Conservation (phyloP, 1,284 basidiomycete genomes). For the Heliocybe sulcata region DNA sequence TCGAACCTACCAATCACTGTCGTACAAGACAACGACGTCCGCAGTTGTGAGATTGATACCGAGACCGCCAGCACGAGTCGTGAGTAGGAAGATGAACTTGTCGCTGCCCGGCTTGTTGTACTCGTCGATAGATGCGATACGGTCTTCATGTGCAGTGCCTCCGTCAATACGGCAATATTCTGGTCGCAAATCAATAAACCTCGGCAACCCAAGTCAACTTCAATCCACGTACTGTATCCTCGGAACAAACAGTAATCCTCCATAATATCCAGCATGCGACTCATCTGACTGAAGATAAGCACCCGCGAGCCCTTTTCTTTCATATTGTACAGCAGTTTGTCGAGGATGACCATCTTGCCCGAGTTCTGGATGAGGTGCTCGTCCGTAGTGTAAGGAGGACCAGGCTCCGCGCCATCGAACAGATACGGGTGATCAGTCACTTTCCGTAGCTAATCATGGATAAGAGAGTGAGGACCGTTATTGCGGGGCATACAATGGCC, state of each 20-base stretch:
- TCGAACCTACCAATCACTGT: conserved; percentile 84
- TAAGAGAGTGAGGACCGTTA: conserved; percentile 1
- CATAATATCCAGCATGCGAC: conserved; percentile 85
- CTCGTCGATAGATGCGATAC: conserved; percentile 93
- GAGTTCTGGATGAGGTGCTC: conserved; percentile 94
- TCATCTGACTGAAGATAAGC: conserved; percentile 99
- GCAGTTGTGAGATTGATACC: conserved; percentile 97
- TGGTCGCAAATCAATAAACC: conserved; percentile 20
- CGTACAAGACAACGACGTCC: conserved; percentile 96
- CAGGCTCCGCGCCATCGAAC: conserved; percentile 93
- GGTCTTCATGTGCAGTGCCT: conserved; percentile 92
- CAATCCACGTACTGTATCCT: conserved; percentile 59
- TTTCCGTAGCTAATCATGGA: conserved; percentile 54
- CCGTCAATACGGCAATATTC: conserved; percentile 98
- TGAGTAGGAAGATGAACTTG: conserved; percentile 96
- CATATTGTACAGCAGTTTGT: conserved; percentile 87
- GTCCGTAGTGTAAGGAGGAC: conserved; percentile 97
- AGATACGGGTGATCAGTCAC: conserved; percentile 83
- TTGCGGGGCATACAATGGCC: conserved; percentile 15
- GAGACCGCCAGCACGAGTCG: conserved; percentile 96
- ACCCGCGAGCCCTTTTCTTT: conserved; percentile 92
- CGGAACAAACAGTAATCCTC: conserved; percentile 98
- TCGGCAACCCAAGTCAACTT: background rate
- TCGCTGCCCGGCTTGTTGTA: conserved; percentile 95
- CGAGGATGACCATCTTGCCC: conserved; percentile 97